Conservation (phyloP, 768 basidiomycete genomes). For the Gautieria morchelliformis region DNA sequence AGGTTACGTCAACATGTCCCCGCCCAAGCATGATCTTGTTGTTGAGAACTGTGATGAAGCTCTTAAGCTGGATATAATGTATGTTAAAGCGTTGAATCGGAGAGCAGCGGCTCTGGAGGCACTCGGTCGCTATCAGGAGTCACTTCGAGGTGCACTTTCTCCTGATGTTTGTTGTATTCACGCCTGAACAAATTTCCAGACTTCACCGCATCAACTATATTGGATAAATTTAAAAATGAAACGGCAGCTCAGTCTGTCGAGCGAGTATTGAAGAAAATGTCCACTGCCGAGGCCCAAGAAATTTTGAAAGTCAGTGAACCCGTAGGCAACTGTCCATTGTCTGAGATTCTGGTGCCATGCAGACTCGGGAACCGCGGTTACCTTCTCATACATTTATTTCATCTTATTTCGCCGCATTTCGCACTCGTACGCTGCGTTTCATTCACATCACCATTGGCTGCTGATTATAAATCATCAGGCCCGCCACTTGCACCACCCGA, state of each 20-base stretch:
- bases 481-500: constrained; percentile 65
- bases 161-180: neutral
- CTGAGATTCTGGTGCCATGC: constrained; percentile 4
- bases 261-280: constrained; percentile 80
- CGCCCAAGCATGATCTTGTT: constrained; percentile 74
- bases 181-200: constrained; percentile 36
- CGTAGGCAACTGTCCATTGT: neutral
- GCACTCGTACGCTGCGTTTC: constrained; percentile 50
- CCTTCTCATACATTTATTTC: constrained; percentile 89
- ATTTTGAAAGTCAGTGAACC: constrained; percentile 45
- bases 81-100: constrained; percentile 87
- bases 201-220: constrained; percentile 92
- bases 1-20: constrained; percentile 90
- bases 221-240: constrained; percentile 87
- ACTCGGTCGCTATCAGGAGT: constrained; percentile 62
- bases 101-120: constrained; percentile 79
- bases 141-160: constrained; percentile 53
- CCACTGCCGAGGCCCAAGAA: constrained; percentile 61
- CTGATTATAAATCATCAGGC: constrained; percentile 28
- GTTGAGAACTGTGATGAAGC: constrained; percentile 86
- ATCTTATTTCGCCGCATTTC: constrained; percentile 96
- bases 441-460: neutral
- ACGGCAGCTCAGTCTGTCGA: constrained; percentile 73
- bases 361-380: constrained; percentile 71
- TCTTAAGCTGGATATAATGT: constrained; percentile 68